phyloP scores from a whole-genome alignment of 2,329 filamentous ascomycete genomes.

The Cladorrhinum sp. region DNA sequence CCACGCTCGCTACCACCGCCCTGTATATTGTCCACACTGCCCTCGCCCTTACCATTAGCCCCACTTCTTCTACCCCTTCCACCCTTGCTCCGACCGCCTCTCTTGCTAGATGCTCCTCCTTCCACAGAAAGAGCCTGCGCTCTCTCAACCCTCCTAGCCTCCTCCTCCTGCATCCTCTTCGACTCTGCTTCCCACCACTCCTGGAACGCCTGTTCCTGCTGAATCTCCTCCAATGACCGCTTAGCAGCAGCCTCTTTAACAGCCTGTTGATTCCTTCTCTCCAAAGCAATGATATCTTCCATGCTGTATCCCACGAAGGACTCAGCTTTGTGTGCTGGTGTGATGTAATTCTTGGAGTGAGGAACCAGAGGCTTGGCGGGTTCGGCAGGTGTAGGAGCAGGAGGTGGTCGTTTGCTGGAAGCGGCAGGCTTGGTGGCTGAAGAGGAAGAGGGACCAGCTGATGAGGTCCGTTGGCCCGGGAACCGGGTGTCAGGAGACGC shows the following conservation, averaged over 20 bases:
- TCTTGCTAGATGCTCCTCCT: conserved; percentile 5
- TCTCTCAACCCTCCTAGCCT: conserved; percentile 19
- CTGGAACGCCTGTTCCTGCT: conserved; percentile 94
- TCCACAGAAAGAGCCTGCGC: conserved; percentile 10
- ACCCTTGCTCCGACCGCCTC: conserved; percentile 3
- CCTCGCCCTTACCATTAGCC: too few species aligned
- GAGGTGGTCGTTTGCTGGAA: neutral
- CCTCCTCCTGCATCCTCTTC: conserved; percentile 60
- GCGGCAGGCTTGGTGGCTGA: conserved; percentile 16
- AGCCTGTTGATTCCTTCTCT: conserved; percentile 78
- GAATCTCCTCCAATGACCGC: conserved; percentile 87
- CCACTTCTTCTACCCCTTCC: too few species aligned
- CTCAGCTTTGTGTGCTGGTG: conserved; percentile 58
- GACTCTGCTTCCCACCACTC: conserved; percentile 94
- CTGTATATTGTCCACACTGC: too few species aligned
- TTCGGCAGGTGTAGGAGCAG: conserved; percentile 28
- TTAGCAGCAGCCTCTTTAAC: conserved; percentile 84
- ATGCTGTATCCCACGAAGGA: conserved; percentile 69
- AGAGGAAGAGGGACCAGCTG: neutral
- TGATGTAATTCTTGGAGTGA: conserved; percentile 60
- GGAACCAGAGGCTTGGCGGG: conserved; percentile 47
- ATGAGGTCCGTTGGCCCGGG: conserved; percentile 49
- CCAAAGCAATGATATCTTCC: conserved; percentile 83
- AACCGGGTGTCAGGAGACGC: conserved; percentile 63
- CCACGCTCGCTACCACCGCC: too few species aligned